Conservation (phyloP, 169 alveolate species). For the Sarcocystis neurona region DNA sequence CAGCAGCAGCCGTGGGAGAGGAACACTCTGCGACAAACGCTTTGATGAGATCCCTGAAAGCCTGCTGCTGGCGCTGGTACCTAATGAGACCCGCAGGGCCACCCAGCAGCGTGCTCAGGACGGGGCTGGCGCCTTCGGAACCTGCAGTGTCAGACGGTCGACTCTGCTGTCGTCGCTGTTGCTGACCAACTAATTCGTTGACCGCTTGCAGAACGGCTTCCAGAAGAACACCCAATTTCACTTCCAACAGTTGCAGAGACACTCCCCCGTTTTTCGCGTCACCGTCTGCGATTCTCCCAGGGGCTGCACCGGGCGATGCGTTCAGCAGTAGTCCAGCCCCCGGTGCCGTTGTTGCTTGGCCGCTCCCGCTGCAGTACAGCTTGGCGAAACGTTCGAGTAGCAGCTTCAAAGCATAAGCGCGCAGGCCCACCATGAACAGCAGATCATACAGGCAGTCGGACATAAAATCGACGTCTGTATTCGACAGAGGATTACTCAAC, state of each 20-base stretch:
- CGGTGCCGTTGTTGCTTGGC: background rate
- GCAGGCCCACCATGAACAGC: slow-evolving; percentile 17
- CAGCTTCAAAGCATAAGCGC: slow-evolving; percentile 9
- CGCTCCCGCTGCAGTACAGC: slow-evolving; percentile 1
- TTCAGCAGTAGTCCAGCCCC: background rate
- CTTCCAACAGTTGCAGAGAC: background rate
- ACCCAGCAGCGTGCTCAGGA: background rate
- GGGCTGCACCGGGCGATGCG: background rate
- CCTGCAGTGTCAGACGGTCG: background rate
- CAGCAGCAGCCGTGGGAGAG: no score
- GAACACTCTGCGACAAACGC: slow-evolving; percentile 22
- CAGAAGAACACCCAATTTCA: background rate
- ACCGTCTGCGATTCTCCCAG: no score
- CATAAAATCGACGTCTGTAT: slow-evolving; percentile 11
- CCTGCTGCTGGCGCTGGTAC: slow-evolving; percentile 18
- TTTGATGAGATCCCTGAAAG: slow-evolving; percentile 14
- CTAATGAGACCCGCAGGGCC: background rate
- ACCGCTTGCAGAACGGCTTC: background rate
- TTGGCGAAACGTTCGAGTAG: slow-evolving; percentile 2
- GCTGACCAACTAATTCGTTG: background rate
- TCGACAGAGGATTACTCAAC: slow-evolving; percentile 20
- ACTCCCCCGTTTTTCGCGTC: no score
- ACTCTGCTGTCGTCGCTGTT: background rate
- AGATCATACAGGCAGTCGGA: slow-evolving; percentile 29
- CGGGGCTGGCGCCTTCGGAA: background rate